phyloP scores from a whole-genome alignment of 2,329 filamentous ascomycete species.

The Microcera coccophila region DNA sequence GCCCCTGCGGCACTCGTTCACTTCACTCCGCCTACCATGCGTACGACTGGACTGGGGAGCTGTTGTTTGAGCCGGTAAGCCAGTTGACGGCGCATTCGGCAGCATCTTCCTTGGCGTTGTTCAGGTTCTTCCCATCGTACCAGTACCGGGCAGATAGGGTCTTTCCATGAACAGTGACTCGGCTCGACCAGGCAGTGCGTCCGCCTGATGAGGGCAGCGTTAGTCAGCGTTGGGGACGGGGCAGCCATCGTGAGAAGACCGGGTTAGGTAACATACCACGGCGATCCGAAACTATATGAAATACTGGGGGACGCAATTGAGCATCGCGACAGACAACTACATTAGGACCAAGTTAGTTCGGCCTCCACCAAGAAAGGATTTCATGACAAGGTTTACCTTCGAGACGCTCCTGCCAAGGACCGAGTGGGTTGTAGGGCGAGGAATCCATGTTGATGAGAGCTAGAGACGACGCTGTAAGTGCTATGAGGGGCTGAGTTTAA shows the following conservation, averaged over 20 bases:
- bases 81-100: constrained; percentile 71
- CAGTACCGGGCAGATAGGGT: constrained; percentile 73
- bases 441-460: constrained; percentile 19
- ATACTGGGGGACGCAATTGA: constrained; percentile 54
- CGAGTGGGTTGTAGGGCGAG: constrained; percentile 19
- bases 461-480: not conserved
- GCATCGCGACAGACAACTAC: constrained; percentile 56
- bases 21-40: constrained; percentile 15
- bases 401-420: constrained; percentile 55
- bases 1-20: no score
- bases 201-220: constrained; percentile 54
- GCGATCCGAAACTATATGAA: constrained; percentile 70
- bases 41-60: constrained; percentile 24
- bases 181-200: constrained; percentile 85
- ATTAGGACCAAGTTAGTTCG: constrained; percentile 7
- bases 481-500: not conserved
- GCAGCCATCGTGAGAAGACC: no score
- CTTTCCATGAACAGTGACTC: constrained; percentile 66
- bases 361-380: no score
- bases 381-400: no score
- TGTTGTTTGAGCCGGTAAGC: constrained; percentile 40
- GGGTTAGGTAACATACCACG: constrained; percentile 61
- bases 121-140: constrained; percentile 85
- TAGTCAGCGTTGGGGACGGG: not conserved
- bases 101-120: constrained; percentile 89